Base-by-base conservation (phyloP, 805 yeast species). In the Pichia gijzeniarum region DNA sequence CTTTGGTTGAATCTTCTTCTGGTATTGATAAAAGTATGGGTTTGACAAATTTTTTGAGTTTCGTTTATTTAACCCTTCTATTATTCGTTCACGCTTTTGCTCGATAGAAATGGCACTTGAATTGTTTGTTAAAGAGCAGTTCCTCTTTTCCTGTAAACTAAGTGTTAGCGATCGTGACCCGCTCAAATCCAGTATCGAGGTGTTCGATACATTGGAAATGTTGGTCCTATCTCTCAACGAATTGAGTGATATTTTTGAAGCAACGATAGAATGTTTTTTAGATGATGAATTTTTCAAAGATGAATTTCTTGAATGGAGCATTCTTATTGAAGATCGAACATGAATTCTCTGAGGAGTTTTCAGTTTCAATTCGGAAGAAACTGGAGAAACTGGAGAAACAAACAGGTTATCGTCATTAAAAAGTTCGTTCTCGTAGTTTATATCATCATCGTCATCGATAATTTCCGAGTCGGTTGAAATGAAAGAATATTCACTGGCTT, bases 11-110 rank as follows among this genome's bases (percentile, higher is more conserved):
- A 13, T 30, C 21, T 38, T 31, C 7, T 32, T 8, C 20, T 39
- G 30, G 31, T 42, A 47, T 37, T 47, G 49, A 40, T 42, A 47
- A 34, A 47, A 47, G 27, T 47, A 47, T 12, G 49, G 49, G 21
- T 38, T 47, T 13, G 34, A 38, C 7, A 31, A 12, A 35, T 47
- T 47, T 14, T 35, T 47, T 3, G 47, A 39, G 30, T 42, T 25
- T 38, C 41, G 27, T 30, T 39, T 43, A 36, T 40, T 43, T 16
- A 45, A 33, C 19, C 22, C 20, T 34, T 28, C 27, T n/a, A 45
- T 41, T 5, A 45, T 45, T 28, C 41, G 38, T 6, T 37, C 38
- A 25, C 38, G 22, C 28, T 45, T 45, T 20, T 38, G 35, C 33
- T 45, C 48, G 17, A 34, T 32, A 8, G 48, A 41, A 19, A 45